These are phyloP conservation scores for Tetrahymena borealis DNA, from an alignment of 73 alveolate genomes.

Conservation along the genomic window DNA sequence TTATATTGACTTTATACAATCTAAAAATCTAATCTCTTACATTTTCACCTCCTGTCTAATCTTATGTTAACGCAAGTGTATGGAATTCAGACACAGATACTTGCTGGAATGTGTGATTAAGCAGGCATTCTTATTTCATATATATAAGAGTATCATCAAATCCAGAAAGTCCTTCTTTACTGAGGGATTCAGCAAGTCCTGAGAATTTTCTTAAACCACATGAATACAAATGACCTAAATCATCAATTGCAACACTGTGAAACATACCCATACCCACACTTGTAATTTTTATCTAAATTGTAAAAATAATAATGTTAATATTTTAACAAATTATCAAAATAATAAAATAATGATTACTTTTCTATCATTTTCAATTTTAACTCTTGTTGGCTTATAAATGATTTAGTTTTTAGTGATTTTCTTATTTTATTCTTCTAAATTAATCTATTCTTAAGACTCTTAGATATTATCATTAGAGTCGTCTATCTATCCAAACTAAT, in stretches of 20 bases:
- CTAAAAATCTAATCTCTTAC: too few species aligned
- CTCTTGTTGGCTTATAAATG: slow-evolving; percentile 13
- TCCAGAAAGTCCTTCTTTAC: neutral
- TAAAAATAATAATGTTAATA: too few species aligned
- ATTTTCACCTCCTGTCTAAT: neutral
- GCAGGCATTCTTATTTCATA: neutral
- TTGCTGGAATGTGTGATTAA: neutral
- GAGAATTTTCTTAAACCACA: neutral
- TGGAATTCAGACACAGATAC: neutral
- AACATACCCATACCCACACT: neutral
- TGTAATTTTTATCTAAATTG: neutral
- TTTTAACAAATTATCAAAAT: neutral
- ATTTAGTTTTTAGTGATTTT: slow-evolving; percentile 33
- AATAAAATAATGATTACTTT: neutral
- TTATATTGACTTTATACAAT: too few species aligned
- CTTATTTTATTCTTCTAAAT: neutral
- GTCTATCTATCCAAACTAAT: neutral
- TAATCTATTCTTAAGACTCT: neutral
- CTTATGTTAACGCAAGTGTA: neutral
- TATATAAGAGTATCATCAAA: neutral
- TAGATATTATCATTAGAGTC: neutral
- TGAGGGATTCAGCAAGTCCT: neutral
- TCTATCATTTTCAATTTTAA: neutral
- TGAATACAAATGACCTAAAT: neutral
- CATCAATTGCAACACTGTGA: neutral